Base-by-base conservation (phyloP, 768 basidiomycete species). In the Leucocoprinus birnbaumii region DNA sequence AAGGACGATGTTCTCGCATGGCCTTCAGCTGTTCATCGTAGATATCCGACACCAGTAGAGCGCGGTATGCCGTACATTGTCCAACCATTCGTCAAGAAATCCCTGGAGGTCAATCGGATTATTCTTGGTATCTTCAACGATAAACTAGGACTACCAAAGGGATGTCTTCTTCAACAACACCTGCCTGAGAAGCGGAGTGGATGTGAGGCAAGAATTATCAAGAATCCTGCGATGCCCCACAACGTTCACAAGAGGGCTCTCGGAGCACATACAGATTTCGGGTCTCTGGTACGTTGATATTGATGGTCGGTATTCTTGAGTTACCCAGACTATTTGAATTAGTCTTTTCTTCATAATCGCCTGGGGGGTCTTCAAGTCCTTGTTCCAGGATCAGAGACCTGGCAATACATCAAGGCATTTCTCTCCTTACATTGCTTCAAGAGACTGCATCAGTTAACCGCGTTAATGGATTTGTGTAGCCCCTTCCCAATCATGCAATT, bases 221-320 rank as follows among this genome's bases (percentile, higher is more conserved):
- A 68, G 61, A 80, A 73, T 26, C 78, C 82, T 0, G 75, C 74
- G 0, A 69, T 64, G 53, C 65, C 68, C 3, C 60, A 59, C 0
- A 64, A 67, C 16, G 72, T 53, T 34, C 68, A 73, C 5, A 74
- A 67, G 44, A 69, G 73, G n/a, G 71, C 73, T 0, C 64, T 87
- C n/a, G 85, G 85, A 18, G 79, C 81, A 1, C 87, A 89, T 63
- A 87, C 86, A 2, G 87, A 87, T 65, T 88, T 87, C 58, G 85
- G 86, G 59, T 83, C 82, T n/a, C 64, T 87, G 54, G 85, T 85
- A 59, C 62, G 79, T 37, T 1, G 25, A 3, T 61, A 61, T n/a
- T 62, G 62, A 1, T 61, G 66, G 42, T 66, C 64, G 10, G 57
- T 69, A 19, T 66, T 69, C 60, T n/a, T n/a, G n/a, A n/a, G 72